Percentiles rank a stretch among this genome's conserved stretches.
phyloP scores from a whole-genome alignment of 75 land plant genomes.

The Sequoiadendron giganteum region DNA sequence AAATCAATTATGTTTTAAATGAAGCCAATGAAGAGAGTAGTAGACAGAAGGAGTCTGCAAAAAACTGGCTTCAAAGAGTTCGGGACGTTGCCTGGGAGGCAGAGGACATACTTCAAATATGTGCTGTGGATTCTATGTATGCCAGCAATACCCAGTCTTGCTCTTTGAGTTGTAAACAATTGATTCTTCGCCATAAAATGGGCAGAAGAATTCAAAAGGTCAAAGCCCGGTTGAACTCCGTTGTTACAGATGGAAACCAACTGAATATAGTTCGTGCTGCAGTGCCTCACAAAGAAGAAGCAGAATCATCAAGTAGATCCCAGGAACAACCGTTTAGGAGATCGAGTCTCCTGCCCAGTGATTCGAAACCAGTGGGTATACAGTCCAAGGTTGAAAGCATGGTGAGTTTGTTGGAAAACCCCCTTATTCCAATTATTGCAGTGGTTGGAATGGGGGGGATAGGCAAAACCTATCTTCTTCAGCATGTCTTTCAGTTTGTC shows the following conservation, averaged over 20 bases:
- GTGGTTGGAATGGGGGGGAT: constrained; percentile 17
- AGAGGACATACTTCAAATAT: too few species aligned
- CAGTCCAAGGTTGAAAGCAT: not conserved
- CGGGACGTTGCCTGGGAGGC: too few species aligned
- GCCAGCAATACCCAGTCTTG: not conserved
- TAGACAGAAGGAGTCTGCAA: too few species aligned
- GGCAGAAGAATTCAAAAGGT: not conserved
- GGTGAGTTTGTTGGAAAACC: not conserved
- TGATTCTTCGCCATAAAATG: not conserved
- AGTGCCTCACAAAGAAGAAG: not conserved
- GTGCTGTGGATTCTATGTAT: not conserved
- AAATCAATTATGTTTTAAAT: too few species aligned
- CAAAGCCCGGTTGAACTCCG: not conserved
- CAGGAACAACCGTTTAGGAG: not conserved
- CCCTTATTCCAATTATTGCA: not conserved
- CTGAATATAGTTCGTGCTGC: not conserved
- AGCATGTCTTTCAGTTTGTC: not conserved
- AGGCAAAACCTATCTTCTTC: constrained; percentile 21
- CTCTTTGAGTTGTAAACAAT: too few species aligned
- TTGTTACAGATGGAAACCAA: not conserved
- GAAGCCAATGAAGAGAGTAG: too few species aligned
- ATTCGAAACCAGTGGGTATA: not conserved
- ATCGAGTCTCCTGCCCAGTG: not conserved
- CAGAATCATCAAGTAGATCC: not conserved
- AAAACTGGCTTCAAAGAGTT: too few species aligned